Conservation (phyloP, 2,329 filamentous ascomycete genomes). For the Trichophyton schoenleinii region DNA sequence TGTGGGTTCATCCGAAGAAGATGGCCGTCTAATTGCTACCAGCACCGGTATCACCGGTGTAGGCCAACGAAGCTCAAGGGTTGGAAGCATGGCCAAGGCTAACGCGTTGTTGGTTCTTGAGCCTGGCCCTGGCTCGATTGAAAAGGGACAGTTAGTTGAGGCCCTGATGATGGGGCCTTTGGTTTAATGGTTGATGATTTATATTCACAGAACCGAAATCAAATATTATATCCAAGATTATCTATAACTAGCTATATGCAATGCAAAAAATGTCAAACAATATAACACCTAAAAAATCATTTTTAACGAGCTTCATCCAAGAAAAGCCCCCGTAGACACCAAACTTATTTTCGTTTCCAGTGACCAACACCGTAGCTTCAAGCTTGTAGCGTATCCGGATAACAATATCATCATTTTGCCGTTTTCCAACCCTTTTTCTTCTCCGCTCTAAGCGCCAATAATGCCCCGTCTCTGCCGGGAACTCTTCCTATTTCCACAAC, state of each 20-base stretch:
- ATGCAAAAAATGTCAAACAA: background rate
- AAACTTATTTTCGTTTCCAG: background rate
- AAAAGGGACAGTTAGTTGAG: constrained; percentile 58
- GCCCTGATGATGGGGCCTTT: constrained; percentile 63
- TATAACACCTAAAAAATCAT: background rate
- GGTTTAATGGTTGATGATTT: constrained; percentile 4
- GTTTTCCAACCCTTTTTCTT: constrained; percentile 42
- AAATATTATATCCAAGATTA: background rate
- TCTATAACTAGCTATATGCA: background rate
- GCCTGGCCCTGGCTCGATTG: constrained; percentile 41
- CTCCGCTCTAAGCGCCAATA: constrained; percentile 42
- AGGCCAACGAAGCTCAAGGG: constrained; percentile 69
- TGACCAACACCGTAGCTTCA: background rate
- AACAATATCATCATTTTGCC: constrained; percentile 9
- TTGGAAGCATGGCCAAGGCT: constrained; percentile 77
- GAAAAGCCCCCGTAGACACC: background rate
- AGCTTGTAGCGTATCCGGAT: background rate
- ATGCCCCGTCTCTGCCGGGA: constrained; percentile 50
- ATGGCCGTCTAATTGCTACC: constrained; percentile 58
- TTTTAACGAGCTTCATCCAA: background rate
- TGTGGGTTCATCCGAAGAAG: constrained; percentile 47
- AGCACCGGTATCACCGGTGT: constrained; percentile 59
- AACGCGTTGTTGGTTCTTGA: constrained; percentile 66
- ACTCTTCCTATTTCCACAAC: constrained; percentile 74
- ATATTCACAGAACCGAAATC: background rate